Conservation (phyloP, 1,284 basidiomycete genomes). For the Wallemia ichthyophaga region DNA sequence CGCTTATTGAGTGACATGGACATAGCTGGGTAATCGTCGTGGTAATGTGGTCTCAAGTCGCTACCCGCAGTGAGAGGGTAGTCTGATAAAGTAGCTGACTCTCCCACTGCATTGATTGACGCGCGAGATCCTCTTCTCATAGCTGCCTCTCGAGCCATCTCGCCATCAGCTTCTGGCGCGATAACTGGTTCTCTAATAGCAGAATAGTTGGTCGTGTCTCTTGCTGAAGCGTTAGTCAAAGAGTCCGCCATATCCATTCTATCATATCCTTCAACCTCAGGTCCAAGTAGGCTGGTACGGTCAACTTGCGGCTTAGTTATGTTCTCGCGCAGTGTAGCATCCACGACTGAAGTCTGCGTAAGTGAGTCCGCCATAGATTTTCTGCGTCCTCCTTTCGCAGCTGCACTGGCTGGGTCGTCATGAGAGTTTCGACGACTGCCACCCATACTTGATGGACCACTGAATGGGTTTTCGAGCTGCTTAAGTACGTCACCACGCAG, state of each 20-base stretch:
- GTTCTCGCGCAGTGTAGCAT: neutral
- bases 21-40: neutral
- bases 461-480: slow-evolving; percentile 1
- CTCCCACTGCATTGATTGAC: neutral
- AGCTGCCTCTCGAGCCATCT: neutral
- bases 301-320: neutral
- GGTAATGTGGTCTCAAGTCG: neutral
- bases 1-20: neutral
- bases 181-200: neutral
- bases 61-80: neutral
- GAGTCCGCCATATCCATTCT: neutral
- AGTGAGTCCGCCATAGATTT: neutral
- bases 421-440: neutral
- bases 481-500: neutral
- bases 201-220: neutral
- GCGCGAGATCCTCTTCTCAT: neutral
- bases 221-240: neutral
- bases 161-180: neutral
- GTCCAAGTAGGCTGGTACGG: neutral
- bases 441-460: neutral
- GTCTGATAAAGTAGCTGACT: neutral
- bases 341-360: neutral
- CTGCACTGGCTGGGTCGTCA: neutral
- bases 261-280: neutral
- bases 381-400: neutral